Conservation (phyloP, 371 early-diverging fungal genomes). For the Haplosporangium sp. region DNA sequence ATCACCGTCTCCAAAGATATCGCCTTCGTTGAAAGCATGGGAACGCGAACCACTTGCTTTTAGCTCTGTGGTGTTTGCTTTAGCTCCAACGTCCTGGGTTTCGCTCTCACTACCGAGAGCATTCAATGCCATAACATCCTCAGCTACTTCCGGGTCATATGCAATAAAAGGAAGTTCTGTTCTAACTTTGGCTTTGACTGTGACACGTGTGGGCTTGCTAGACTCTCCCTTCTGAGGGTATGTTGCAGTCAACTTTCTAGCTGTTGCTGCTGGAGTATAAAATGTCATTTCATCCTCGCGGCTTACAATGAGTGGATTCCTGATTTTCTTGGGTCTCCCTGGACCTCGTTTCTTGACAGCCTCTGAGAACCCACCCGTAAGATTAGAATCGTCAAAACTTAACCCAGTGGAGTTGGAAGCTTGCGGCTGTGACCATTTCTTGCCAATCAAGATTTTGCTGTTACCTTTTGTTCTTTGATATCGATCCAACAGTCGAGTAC, state of each 20-base stretch:
- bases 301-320: constrained; percentile 39
- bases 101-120: constrained; percentile 6
- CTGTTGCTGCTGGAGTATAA: constrained; percentile 41
- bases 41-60: not conserved
- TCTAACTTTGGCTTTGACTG: not conserved
- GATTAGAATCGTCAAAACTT: not conserved
- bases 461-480: not conserved
- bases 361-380: not conserved
- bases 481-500: not conserved
- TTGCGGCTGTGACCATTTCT: constrained; percentile 8
- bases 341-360: constrained; percentile 34
- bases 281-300: constrained; percentile 41
- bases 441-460: not conserved
- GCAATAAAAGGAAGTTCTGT: constrained; percentile 25
- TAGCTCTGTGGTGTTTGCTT: not conserved
- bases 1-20: constrained; percentile 50
- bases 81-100: not conserved
- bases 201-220: constrained; percentile 1
- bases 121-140: constrained; percentile 31
- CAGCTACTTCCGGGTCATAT: constrained; percentile 36
- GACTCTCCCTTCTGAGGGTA: not conserved
- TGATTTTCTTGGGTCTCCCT: constrained; percentile 43
- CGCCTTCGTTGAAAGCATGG: constrained; percentile 15
- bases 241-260: constrained; percentile 13
- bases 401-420: not conserved